A percentile compares a stretch with the other conserved stretches of the same genome.
Evolutionary conservation across 257 asterid species (phyloP).

Genomic region (Knoxia roxburghii): DNA sequence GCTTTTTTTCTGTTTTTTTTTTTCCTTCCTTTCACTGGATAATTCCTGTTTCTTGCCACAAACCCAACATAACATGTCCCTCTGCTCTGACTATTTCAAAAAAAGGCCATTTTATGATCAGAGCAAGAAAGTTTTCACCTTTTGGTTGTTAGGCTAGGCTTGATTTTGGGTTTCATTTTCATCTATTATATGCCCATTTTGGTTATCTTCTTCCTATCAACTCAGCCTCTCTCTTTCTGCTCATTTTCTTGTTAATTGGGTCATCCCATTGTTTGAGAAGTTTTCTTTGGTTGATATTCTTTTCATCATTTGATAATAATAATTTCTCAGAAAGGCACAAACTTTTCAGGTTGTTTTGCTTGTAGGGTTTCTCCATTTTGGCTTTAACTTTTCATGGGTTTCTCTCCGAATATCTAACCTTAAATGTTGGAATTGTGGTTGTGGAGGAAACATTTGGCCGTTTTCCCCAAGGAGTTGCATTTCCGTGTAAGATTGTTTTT

Average conservation of each 20-base stretch:
- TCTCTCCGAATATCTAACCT: conserved; percentile 10
- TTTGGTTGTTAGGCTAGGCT: conserved; percentile 13
- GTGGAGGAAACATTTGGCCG: conserved; percentile 23
- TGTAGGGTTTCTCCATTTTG: conserved; percentile 9
- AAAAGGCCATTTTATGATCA: conserved; percentile 27
- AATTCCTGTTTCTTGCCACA: conserved; percentile 21
- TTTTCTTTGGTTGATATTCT: neutral
- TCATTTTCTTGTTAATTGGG: conserved; percentile 47
- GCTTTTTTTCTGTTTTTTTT: conserved; percentile 9
- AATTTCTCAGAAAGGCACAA: neutral
- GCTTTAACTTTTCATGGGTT: conserved; percentile 20
- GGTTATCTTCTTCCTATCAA: conserved; percentile 27
- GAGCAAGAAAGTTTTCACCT: conserved; percentile 14
- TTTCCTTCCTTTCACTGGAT: too few relatives aligned
- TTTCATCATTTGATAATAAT: conserved; percentile 6
- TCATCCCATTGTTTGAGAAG: conserved; percentile 30
- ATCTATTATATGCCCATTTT: conserved; percentile 19
- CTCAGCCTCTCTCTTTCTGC: conserved; percentile 21
- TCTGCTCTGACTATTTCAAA: conserved; percentile 18
- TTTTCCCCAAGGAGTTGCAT: conserved; percentile 23
- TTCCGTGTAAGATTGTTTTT: conserved; percentile 19
- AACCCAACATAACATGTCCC: conserved; percentile 24
- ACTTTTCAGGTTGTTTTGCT: conserved; percentile 14
- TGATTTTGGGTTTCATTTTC: conserved; percentile 7
- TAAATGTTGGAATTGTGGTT: conserved; percentile 9